phyloP scores from a whole-genome alignment of 2,329 filamentous ascomycete genomes.

The Aureobasidium subglaciale region DNA sequence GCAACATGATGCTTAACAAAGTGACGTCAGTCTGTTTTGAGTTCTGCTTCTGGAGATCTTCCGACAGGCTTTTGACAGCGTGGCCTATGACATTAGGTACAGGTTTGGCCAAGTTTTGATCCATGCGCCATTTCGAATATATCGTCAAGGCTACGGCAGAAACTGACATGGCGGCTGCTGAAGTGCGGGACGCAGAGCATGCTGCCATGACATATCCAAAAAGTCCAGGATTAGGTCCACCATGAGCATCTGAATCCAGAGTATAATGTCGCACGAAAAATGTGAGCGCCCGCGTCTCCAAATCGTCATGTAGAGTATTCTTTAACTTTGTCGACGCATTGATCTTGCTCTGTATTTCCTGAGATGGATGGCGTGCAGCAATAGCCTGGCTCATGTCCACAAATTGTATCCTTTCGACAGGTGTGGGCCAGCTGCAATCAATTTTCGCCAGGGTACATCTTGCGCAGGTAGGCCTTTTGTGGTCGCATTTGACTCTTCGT shows the following conservation, averaged over 20 bases:
- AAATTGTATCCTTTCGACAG: background rate
- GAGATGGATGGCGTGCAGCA: background rate
- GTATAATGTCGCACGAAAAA: background rate
- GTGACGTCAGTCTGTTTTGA: background rate
- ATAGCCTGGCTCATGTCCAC: background rate
- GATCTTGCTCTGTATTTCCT: background rate
- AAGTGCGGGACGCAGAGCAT: background rate
- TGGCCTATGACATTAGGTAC: background rate
- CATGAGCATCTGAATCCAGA: background rate
- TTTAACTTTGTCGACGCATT: background rate
- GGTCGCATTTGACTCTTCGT: background rate
- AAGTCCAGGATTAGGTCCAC: background rate
- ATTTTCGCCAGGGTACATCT: background rate
- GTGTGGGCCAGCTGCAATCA: background rate
- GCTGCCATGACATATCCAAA: conserved; percentile 1
- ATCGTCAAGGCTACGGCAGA: conserved; percentile 1
- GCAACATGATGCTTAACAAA: background rate
- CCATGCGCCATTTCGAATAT: conserved; percentile 1
- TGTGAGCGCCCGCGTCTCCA: background rate
- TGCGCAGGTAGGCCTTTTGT: background rate
- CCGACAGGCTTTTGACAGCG: background rate
- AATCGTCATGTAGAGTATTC: background rate
- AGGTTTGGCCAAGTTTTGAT: background rate
- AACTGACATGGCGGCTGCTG: background rate
- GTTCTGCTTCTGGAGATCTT: background rate